Conservation (phyloP, 345 rosid genomes). For the Eucalyptus brandiana region DNA sequence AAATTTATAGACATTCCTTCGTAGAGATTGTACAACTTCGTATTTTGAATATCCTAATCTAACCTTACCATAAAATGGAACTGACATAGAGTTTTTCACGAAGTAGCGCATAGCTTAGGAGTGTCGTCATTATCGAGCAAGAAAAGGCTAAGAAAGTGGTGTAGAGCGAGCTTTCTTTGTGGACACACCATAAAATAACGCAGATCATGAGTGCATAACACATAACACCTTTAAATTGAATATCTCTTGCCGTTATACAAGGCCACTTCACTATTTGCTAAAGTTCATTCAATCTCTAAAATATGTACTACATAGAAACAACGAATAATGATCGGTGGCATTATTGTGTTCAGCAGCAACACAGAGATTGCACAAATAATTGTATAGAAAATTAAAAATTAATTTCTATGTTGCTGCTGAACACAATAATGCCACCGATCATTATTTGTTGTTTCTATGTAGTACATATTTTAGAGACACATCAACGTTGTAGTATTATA, state of each 20-base stretch:
- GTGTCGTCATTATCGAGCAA: conserved; percentile 48
- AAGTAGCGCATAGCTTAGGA: conserved; percentile 70
- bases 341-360: conserved; percentile 32
- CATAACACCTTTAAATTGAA: conserved; percentile 42
- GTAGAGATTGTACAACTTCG: too few species aligned
- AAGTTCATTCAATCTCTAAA: neutral
- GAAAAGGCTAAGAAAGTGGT: conserved; percentile 76
- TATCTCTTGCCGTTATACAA: neutral
- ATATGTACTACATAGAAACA: conserved; percentile 39
- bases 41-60: neutral
- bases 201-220: conserved; percentile 60
- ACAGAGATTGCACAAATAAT: conserved; percentile 33
- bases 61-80: neutral
- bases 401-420: conserved; percentile 30
- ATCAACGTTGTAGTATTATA: conserved; percentile 63
- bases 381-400: too few species aligned
- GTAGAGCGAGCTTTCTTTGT: conserved; percentile 18
- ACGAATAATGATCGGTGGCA: too few species aligned
- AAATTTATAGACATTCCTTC: neutral
- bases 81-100: conserved; percentile 66
- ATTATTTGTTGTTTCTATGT: conserved; percentile 13
- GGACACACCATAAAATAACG: conserved; percentile 52
- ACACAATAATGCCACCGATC: conserved; percentile 5
- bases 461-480: conserved; percentile 41
- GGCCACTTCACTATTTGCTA: neutral